A percentile compares a stretch with the other conserved stretches of the same genome.
Evolutionary conservation across 805 yeast genomes (phyloP).

Genomic region (Ascoidea asiatica): DNA sequence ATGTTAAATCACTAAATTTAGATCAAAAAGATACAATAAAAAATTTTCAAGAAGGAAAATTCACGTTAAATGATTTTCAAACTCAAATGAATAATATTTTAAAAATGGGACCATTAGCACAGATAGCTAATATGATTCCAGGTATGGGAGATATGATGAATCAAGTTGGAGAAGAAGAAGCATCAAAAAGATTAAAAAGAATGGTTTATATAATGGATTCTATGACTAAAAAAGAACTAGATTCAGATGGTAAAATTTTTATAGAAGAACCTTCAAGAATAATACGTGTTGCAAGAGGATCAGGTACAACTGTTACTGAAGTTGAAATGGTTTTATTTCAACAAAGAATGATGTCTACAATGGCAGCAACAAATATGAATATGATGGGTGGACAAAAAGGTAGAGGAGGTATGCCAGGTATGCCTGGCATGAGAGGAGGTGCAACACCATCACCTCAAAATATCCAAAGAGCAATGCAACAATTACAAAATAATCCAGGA

Average conservation of each 20-base stretch:
- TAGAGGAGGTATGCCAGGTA: constrained; percentile 51
- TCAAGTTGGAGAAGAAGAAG: constrained; percentile 86
- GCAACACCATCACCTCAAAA: constrained; percentile 25
- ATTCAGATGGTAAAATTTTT: constrained; percentile 76
- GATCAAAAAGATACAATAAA: constrained; percentile 86
- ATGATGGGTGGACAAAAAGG: constrained; percentile 33
- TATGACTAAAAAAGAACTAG: constrained; percentile 86
- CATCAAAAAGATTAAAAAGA: constrained; percentile 67
- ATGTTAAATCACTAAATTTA: constrained; percentile 74
- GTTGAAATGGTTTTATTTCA: constrained; percentile 88
- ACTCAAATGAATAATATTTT: constrained; percentile 89
- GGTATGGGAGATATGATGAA: constrained; percentile 78
- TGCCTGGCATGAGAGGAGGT: constrained; percentile 42
- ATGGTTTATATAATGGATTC: constrained; percentile 92
- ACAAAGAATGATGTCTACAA: constrained; percentile 82
- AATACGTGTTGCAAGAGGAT: constrained; percentile 84
- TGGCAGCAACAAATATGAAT: constrained; percentile 34
- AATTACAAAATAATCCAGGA: constrained; percentile 56
- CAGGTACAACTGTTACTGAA: constrained; percentile 85
- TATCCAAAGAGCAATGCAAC: constrained; percentile 42
- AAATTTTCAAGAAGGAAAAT: constrained; percentile 88
- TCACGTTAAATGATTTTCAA: constrained; percentile 82
- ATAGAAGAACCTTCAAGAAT: constrained; percentile 73
- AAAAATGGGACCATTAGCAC: constrained; percentile 94
- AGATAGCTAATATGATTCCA: constrained; percentile 92